Evolutionary conservation across 306 rosid species (phyloP).

Genomic region (Corylus americana): DNA sequence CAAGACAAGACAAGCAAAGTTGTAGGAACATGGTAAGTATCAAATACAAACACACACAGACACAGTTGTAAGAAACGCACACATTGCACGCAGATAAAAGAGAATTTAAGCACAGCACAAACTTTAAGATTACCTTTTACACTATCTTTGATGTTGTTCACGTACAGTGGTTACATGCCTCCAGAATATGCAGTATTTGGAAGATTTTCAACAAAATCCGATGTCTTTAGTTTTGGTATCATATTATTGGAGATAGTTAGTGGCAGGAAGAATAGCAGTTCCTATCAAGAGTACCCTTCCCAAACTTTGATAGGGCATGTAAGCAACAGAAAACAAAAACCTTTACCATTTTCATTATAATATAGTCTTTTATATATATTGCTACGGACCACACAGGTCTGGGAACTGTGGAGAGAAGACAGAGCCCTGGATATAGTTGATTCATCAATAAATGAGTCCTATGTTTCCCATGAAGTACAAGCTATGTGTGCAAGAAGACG

Average conservation of each 20-base stretch:
- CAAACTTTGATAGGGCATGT: neutral
- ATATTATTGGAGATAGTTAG: slow-evolving; percentile 38
- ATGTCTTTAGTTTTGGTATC: slow-evolving; percentile 45
- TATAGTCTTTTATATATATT: neutral
- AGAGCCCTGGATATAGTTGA: slow-evolving; percentile 33
- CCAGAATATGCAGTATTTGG: slow-evolving; percentile 45
- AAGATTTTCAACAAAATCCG: slow-evolving; percentile 28
- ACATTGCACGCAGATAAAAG: neutral
- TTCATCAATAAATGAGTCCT: neutral
- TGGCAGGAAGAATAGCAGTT: slow-evolving; percentile 34
- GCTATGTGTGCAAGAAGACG: slow-evolving; percentile 3
- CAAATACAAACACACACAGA: too few species aligned
- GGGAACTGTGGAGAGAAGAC: slow-evolving; percentile 53
- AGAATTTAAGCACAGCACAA: neutral
- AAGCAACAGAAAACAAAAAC: neutral
- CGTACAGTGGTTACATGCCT: slow-evolving; percentile 40
- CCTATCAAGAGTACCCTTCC: neutral
- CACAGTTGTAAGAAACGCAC: too few species aligned
- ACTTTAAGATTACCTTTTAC: neutral
- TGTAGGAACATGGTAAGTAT: slow-evolving; percentile 48
- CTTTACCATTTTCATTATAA: neutral
- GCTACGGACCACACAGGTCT: neutral
- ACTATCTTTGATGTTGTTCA: neutral
- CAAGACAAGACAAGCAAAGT: slow-evolving; percentile 15
- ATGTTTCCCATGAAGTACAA: neutral